A percentile compares a stretch with the other conserved stretches of the same genome.
Evolutionary conservation across 768 basidiomycete genomes (phyloP).

Genomic region (Auricularia sp.): DNA sequence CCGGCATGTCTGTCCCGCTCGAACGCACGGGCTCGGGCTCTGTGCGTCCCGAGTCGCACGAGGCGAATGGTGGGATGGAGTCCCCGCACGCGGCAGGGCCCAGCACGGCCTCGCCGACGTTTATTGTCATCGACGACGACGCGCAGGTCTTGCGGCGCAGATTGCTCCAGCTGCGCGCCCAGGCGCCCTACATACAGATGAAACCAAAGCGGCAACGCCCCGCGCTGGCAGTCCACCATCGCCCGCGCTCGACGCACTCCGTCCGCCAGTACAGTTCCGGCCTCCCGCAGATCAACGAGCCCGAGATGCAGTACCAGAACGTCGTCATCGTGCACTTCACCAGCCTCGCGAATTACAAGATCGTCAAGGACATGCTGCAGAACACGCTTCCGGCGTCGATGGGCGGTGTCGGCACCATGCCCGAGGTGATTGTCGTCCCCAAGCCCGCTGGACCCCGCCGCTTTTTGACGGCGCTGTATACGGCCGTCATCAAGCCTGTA

Average conservation of each 20-base stretch:
- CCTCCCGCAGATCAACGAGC: neutral
- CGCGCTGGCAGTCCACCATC: constrained; percentile 53
- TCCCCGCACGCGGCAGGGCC: constrained; percentile 5
- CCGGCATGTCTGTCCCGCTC: neutral
- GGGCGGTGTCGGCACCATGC: constrained; percentile 29
- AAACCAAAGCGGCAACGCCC: constrained; percentile 52
- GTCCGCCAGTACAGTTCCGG: constrained; percentile 37
- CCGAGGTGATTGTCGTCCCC: constrained; percentile 94
- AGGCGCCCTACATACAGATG: constrained; percentile 34
- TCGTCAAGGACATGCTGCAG: constrained; percentile 77
- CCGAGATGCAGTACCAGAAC: neutral
- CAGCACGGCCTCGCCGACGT: constrained; percentile 32
- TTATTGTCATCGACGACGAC: constrained; percentile 91
- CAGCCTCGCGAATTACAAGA: constrained; percentile 79
- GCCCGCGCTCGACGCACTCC: constrained; percentile 74
- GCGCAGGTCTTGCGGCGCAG: constrained; percentile 68
- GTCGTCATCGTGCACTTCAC: constrained; percentile 82
- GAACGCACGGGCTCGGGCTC: constrained; percentile 14
- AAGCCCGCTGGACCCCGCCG: constrained; percentile 95
- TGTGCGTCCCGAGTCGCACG: constrained; percentile 27
- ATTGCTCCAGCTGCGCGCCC: constrained; percentile 55
- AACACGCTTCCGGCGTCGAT: constrained; percentile 37
- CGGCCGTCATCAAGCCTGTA: constrained; percentile 73
- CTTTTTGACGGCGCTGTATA: constrained; percentile 85
- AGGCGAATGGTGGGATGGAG: neutral